A percentile compares a stretch with the other conserved stretches of the same genome.
These are phyloP conservation scores for Ramularia endophylla DNA, from an alignment of 2,329 filamentous ascomycete genomes.

Conservation along the genomic window DNA sequence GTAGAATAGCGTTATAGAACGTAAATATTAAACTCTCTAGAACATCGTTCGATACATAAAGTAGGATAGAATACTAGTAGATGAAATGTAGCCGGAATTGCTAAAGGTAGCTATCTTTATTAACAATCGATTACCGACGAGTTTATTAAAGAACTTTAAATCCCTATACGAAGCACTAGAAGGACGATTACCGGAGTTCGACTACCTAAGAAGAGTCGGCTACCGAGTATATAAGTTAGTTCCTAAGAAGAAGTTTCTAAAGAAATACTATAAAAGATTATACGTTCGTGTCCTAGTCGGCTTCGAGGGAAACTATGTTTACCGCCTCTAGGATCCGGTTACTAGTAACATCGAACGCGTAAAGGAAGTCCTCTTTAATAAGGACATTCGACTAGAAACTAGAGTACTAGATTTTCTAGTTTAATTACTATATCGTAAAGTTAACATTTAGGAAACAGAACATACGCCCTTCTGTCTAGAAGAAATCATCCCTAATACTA, in stretches of 20 bases:
- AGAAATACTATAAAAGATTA: slow-evolving; percentile 2
- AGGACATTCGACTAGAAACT: background rate
- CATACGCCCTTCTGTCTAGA: too few relatives aligned
- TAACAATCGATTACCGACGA: too few relatives aligned
- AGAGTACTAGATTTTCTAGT: background rate
- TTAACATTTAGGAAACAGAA: too few relatives aligned
- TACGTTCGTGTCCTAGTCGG: slow-evolving; percentile 2
- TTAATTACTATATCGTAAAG: too few relatives aligned
- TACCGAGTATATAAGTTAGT: slow-evolving; percentile 2
- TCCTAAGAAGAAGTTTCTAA: slow-evolving; percentile 3
- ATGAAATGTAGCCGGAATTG: too few relatives aligned
- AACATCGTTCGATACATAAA: too few relatives aligned
- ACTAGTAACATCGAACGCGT: background rate
- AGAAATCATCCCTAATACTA: too few relatives aligned
- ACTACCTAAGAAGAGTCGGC: background rate
- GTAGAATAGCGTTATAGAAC: background rate
- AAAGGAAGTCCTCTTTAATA: slow-evolving; percentile 2
- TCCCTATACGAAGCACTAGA: background rate
- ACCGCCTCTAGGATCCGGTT: slow-evolving; percentile 1
- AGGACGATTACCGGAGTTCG: background rate
- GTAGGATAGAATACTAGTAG: too few relatives aligned
- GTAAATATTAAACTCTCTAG: too few relatives aligned
- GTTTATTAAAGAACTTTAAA: slow-evolving; percentile 1
- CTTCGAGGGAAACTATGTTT: background rate
- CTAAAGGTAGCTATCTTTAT: too few relatives aligned